Evolutionary conservation across 139 green algal species (phyloP), one percentile per base, ranked within the genome.

Genomic region (Asterochloris erici): DNA sequence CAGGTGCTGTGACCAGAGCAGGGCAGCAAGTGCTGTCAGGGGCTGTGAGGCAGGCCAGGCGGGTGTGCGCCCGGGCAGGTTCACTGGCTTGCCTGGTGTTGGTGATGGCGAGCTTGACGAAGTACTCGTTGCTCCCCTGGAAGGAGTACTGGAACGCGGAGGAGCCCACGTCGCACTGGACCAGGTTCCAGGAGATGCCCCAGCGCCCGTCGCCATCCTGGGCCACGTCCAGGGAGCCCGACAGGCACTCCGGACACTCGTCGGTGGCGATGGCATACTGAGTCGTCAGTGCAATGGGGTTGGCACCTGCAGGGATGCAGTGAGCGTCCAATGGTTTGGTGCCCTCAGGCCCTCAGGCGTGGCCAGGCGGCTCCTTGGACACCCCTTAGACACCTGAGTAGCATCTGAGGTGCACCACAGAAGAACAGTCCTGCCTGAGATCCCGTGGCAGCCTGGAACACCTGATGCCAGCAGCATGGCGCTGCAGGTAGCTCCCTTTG

Each of bases 101-200:
- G 62, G 83, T 74, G 70, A 86, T 76, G 60, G 78, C 61, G 70
- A 86, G 68, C 71, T 86, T 86, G 27, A 86, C 54, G 69, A 83
- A 86, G 69, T 77, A 69, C 21, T 71, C 68, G 62, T 81, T 86
- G 29, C 61, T 73, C 61, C 77, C 77, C 68, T 74, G 62, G 66
- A 86, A 86, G 69, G 62, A 74, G 69, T 86, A 86, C 23, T 76
- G 47, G 21, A 86, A 83, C 12, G 14, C 13, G 19, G 62, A 66
- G 29, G 13, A 61, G 26, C 83, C 83, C 14, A 83, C 78, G 28
- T 74, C 29, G 71, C 83, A 86, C 63, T 83, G 83, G 77, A 86
- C 83, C 19, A 78, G 77, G 70, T 77, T 47, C 83, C 83, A 86
- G 26, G 74, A 14, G 19, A 86, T 83, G 12, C 9, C 68, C 77